Conservation (phyloP, 495 filamentous ascomycete species). For the Parathielavia appendiculata region DNA sequence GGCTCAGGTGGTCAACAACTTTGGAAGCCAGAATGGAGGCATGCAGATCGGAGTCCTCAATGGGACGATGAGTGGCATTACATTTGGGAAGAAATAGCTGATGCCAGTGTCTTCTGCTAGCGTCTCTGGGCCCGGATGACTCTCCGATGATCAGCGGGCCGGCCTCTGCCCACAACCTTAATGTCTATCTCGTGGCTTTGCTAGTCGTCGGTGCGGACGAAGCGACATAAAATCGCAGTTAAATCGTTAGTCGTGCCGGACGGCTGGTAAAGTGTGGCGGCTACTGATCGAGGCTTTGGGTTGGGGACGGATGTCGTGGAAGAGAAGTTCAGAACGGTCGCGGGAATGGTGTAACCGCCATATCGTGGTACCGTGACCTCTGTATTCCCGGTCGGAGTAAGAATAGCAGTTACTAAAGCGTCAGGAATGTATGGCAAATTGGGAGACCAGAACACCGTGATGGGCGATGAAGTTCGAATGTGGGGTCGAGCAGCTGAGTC, state of each 20-base stretch:
- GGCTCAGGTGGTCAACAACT: slow-evolving; percentile 6
- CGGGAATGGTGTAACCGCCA: neutral
- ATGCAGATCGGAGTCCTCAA: slow-evolving; percentile 12
- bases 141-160: slow-evolving; percentile 1
- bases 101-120: neutral
- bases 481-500: slow-evolving; percentile 7
- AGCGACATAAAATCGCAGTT: neutral
- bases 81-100: slow-evolving; percentile 15
- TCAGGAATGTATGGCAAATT: slow-evolving; percentile 1
- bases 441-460: neutral
- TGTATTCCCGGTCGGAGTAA: neutral
- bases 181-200: slow-evolving; percentile 9
- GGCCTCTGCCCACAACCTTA: slow-evolving; percentile 9
- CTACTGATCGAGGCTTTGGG: neutral
- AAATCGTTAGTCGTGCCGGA: neutral
- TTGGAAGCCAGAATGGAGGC: slow-evolving; percentile 15
- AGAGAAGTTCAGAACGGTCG: neutral
- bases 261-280: neutral
- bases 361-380: neutral
- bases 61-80: slow-evolving; percentile 12
- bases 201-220: neutral
- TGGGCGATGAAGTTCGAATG: neutral
- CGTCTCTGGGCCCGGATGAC: neutral
- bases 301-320: neutral
- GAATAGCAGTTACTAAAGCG: neutral